These are phyloP conservation scores for Aspergillus incahuasiensis DNA, from an alignment of 495 filamentous ascomycete species.

Conservation along the genomic window DNA sequence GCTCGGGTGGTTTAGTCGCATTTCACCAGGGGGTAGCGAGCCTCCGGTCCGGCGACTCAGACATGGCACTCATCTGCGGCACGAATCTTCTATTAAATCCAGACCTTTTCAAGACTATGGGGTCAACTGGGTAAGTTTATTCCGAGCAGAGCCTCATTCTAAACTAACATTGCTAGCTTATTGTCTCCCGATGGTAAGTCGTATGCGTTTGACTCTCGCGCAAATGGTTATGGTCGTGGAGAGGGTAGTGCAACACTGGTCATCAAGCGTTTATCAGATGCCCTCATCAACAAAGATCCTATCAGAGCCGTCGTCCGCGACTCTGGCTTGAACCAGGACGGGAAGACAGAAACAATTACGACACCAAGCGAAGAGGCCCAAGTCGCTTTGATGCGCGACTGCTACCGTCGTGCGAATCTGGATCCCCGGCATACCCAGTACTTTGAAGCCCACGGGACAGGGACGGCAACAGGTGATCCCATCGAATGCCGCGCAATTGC, in stretches of 20 bases:
- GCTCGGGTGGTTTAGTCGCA: constrained; percentile 28
- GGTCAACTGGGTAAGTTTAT: neutral
- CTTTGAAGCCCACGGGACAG: constrained; percentile 37
- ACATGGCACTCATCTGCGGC: constrained; percentile 13
- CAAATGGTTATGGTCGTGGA: constrained; percentile 31
- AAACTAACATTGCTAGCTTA: constrained; percentile 12
- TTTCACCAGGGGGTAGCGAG: constrained; percentile 30
- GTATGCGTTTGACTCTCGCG: constrained; percentile 21
- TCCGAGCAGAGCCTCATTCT: neutral
- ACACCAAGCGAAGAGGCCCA: constrained; percentile 53
- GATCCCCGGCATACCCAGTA: constrained; percentile 21
- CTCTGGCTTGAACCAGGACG: constrained; percentile 42
- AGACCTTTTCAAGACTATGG: neutral
- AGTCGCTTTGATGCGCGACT: constrained; percentile 34
- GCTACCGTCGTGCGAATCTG: neutral
- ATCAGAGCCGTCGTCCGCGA: constrained; percentile 34
- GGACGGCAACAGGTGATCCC: constrained; percentile 56
- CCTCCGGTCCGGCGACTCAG: constrained; percentile 32
- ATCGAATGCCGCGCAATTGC: constrained; percentile 42
- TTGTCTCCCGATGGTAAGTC: constrained; percentile 7
- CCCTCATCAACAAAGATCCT: constrained; percentile 22
- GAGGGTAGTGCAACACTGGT: constrained; percentile 27
- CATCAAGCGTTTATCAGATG: constrained; percentile 27
- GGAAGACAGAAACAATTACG: constrained; percentile 38
- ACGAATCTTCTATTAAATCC: neutral